Conservation (phyloP, 306 rosid species). For the Fragaria iinumae region DNA sequence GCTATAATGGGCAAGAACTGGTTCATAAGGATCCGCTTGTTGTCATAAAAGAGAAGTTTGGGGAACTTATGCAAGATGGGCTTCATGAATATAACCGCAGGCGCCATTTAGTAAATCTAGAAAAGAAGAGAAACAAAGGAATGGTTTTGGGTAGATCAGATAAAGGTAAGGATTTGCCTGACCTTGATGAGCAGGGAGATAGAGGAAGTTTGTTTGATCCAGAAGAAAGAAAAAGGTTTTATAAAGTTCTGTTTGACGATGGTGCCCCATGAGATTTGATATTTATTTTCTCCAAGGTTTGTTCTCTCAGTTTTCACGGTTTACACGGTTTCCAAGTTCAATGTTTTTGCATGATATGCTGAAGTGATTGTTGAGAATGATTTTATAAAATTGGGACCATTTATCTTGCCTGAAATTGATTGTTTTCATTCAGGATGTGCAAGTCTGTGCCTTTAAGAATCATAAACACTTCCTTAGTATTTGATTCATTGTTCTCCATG, state of each 20-base stretch:
- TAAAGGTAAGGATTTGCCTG: slow-evolving; percentile 35
- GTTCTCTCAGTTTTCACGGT: background rate
- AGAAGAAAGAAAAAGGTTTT: slow-evolving; percentile 87
- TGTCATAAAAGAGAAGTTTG: slow-evolving; percentile 70
- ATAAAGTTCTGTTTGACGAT: slow-evolving; percentile 76
- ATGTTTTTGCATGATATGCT: background rate
- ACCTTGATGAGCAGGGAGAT: slow-evolving; percentile 39
- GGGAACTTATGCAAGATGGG: slow-evolving; percentile 92
- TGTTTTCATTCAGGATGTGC: background rate
- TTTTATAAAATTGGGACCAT: background rate
- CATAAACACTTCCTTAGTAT: background rate
- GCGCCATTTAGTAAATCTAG: slow-evolving; percentile 46
- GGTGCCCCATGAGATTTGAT: slow-evolving; percentile 37
- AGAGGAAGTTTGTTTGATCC: slow-evolving; percentile 72
- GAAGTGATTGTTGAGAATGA: background rate
- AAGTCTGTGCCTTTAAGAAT: background rate
- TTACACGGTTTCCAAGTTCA: background rate
- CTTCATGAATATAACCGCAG: slow-evolving; percentile 81
- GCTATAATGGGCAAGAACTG: slow-evolving; percentile 59
- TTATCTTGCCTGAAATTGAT: background rate
- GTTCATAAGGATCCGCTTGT: slow-evolving; percentile 75
- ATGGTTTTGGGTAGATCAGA: slow-evolving; percentile 44
- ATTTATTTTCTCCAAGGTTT: background rate
- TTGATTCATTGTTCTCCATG: background rate
- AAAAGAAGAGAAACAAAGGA: slow-evolving; percentile 61